phyloP scores from a whole-genome alignment of 352 stramenopile genomes.

The Phytophthora nicotianae region DNA sequence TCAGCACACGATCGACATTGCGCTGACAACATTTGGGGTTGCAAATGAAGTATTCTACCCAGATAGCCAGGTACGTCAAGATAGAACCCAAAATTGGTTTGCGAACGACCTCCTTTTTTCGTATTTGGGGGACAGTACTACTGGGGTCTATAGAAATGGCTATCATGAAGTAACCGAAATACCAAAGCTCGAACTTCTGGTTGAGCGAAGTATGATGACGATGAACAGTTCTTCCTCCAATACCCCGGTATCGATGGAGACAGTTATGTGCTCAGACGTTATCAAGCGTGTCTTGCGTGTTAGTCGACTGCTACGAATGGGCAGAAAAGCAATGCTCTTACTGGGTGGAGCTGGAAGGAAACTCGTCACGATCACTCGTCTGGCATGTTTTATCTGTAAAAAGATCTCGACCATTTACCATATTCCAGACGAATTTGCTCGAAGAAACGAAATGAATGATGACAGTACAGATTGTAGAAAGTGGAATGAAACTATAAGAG shows the following conservation, averaged over 20 bases:
- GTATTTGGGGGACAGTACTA: constrained; percentile 57
- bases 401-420: constrained; percentile 38
- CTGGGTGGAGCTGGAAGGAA: constrained; percentile 53
- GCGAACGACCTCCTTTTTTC: constrained; percentile 56
- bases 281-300: constrained; percentile 65
- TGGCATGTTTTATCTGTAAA: constrained; percentile 64
- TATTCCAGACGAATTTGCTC: constrained; percentile 4
- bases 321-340: constrained; percentile 47
- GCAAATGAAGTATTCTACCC: constrained; percentile 47
- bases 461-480: neutral
- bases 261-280: constrained; percentile 60
- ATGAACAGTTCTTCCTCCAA: constrained; percentile 45
- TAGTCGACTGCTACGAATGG: constrained; percentile 46
- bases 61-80: constrained; percentile 22
- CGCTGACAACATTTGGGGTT: constrained; percentile 49
- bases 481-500: constrained; percentile 49
- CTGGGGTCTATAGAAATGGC: constrained; percentile 41
- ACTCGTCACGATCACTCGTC: constrained; percentile 52
- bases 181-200: constrained; percentile 49
- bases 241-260: constrained; percentile 41
- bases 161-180: constrained; percentile 69
- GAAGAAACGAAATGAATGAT: neutral
- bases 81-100: constrained; percentile 44
- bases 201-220: constrained; percentile 64
- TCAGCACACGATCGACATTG: constrained; percentile 50